Base-by-base conservation (phyloP, 441 rosid genomes). In the Eugenia klotzschiana region DNA sequence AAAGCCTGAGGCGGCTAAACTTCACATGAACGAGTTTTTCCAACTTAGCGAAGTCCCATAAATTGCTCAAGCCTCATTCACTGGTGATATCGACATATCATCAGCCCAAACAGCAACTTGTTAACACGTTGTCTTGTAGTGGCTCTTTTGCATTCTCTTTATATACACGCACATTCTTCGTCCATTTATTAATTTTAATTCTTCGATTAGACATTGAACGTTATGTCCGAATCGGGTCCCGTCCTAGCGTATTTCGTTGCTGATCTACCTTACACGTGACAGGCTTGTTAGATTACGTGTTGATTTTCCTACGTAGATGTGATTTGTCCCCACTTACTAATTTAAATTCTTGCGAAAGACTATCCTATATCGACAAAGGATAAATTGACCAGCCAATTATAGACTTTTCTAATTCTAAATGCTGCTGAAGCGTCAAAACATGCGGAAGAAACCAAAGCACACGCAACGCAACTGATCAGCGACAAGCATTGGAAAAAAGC, bases 141-240 rank as follows among this genome's bases (percentile, higher is more conserved):
- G n/a, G n/a, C n/a, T 25, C 1, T 57, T 57, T 25, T 11, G 3
- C 6, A 12, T 5, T n/a, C 26, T 5, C 4, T 56, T 56, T 15
- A 51, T 12, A 56, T 25, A 1, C 18, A 25, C 2, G 2, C 50
- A 10, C 1, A 0, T 0, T 57, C 1, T 3, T 26, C 5, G 1
- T 57, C 18, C 5, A 14, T 1, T 4, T 2, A 26, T 57, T 26
- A 0, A 26, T 26, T 57, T 13, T 13, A 57, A 5, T 13, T 57
- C 15, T 57, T 57, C 4, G 2, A 57, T 26, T 57, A 4, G 37
- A 1, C 9, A 13, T 1, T 26, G n/a, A n/a, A n/a, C n/a, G n/a
- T n/a, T n/a, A n/a, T n/a, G n/a, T n/a, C n/a, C n/a, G n/a, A n/a
- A n/a, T n/a, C n/a, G n/a, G n/a, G n/a, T n/a, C n/a, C n/a, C n/a